These are phyloP conservation scores for Lichtheimia hyalospora DNA, from an alignment of 371 early-diverging fungal genomes.

Conservation along the genomic window DNA sequence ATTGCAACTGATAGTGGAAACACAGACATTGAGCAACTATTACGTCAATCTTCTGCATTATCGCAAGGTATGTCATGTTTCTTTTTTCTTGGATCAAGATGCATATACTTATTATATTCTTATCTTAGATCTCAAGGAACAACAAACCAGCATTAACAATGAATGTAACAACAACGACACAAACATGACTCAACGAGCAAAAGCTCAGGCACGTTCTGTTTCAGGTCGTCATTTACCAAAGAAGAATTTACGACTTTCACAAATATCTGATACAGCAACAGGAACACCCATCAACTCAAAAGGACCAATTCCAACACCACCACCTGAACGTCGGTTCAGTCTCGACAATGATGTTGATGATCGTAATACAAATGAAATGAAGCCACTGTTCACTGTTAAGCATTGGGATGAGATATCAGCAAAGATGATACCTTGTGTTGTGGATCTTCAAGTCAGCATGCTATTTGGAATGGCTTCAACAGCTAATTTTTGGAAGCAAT, in stretches of 20 bases:
- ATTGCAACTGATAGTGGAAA: constrained; percentile 55
- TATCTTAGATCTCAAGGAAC: not conserved
- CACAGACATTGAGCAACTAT: constrained; percentile 27
- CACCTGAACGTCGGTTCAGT: constrained; percentile 37
- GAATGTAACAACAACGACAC: not conserved
- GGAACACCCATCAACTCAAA: constrained; percentile 17
- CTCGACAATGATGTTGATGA: constrained; percentile 6
- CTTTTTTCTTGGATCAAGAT: not conserved
- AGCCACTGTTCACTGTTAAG: no score
- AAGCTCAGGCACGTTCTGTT: constrained; percentile 31
- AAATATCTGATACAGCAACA: constrained; percentile 7
- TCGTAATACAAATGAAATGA: no score
- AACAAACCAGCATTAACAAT: no score
- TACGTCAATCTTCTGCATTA: constrained; percentile 4
- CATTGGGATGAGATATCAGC: no score
- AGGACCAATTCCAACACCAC: constrained; percentile 36
- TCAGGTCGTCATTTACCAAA: constrained; percentile 40
- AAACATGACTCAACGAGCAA: constrained; percentile 6
- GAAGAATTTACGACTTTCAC: constrained; percentile 28
- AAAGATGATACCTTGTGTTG: no score
- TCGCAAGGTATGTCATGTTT: not conserved
- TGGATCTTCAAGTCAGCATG: no score
- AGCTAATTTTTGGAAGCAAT: constrained; percentile 42
- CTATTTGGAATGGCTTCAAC: constrained; percentile 20
- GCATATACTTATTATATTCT: not conserved